A percentile compares a stretch with the other conserved stretches of the same genome.
Conservation (phyloP, 2,329 filamentous ascomycete species). For the Neocatenulostroma microsporum region DNA sequence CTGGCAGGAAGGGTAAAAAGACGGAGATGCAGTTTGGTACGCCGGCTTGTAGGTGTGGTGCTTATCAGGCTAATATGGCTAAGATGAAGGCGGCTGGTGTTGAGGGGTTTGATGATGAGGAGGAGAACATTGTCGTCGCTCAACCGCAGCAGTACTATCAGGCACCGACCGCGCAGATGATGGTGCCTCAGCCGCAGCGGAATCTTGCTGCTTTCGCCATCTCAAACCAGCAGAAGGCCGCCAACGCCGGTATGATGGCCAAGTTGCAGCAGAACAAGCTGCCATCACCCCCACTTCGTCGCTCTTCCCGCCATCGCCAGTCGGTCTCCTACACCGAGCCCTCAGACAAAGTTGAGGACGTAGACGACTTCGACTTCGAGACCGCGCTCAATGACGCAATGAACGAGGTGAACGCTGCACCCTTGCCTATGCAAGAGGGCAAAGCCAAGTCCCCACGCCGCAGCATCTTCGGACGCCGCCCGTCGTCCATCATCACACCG, state of each 20-base stretch:
- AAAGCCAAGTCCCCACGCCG: too few relatives aligned
- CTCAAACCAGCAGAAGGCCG: too few relatives aligned
- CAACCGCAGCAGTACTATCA: background rate
- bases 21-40: slow-evolving; percentile 7
- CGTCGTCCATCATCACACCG: slow-evolving; percentile 1
- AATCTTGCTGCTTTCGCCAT: too few relatives aligned
- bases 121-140: background rate
- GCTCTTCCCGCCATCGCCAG: slow-evolving; percentile 1
- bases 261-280: background rate
- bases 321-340: background rate
- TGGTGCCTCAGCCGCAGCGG: too few relatives aligned
- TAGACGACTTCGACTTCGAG: background rate
- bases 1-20: slow-evolving; percentile 4
- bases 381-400: background rate
- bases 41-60: slow-evolving; percentile 10
- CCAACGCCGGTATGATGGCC: background rate
- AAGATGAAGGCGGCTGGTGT: too few relatives aligned
- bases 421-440: background rate
- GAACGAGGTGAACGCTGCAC: background rate
- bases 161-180: too few relatives aligned
- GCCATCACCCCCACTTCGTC: background rate
- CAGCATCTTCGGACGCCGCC: too few relatives aligned
- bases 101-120: background rate
- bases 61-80: slow-evolving; percentile 9
- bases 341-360: background rate